Conservation (phyloP, 2,329 filamentous ascomycete species). For the Thermoascus crustaceus region DNA sequence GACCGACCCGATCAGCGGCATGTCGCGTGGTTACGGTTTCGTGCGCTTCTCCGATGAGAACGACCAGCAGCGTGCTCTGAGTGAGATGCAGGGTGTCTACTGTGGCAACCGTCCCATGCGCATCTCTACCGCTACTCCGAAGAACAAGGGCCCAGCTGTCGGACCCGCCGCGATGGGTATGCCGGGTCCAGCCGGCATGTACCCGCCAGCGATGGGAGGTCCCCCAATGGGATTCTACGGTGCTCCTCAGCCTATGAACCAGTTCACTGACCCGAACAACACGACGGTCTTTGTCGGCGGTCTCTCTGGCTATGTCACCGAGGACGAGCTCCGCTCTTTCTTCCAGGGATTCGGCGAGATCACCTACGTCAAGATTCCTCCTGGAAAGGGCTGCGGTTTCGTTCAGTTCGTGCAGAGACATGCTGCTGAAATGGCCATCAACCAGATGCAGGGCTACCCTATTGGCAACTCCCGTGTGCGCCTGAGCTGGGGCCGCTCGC, state of each 20-base stretch:
- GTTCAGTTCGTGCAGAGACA: conserved; percentile 99
- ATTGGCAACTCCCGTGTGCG: conserved; percentile 98
- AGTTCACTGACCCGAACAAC: conserved; percentile 99
- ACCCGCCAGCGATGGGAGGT: conserved; percentile 55
- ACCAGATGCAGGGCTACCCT: conserved; percentile 99
- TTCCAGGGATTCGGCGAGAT: conserved; percentile 99
- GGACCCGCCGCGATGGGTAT: conserved; percentile 45
- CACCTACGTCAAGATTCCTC: conserved; percentile 99
- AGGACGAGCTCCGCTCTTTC: conserved; percentile 98
- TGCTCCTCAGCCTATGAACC: conserved; percentile 83
- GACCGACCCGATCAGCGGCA: conserved; percentile 95
- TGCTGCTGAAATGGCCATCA: conserved; percentile 99
- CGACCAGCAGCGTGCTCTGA: conserved; percentile 90
- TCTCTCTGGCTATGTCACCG: conserved; percentile 93
- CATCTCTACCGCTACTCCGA: conserved; percentile 94
- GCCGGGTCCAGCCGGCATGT: conserved; percentile 54
- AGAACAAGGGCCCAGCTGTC: conserved; percentile 64
- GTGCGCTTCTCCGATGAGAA: conserved; percentile 93
- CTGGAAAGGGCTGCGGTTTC: conserved; percentile 97
- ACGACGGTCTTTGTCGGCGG: conserved; percentile 98
- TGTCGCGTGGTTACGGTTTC: conserved; percentile 96
- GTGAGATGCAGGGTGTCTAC: conserved; percentile 99
- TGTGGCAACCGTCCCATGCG: conserved; percentile 98
- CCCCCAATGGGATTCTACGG: conserved; percentile 59
- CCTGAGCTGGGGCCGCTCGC: conserved; percentile 92